Evolutionary conservation across 2,329 filamentous ascomycete species (phyloP).

Genomic region (Arthrocladium fulminans): DNA sequence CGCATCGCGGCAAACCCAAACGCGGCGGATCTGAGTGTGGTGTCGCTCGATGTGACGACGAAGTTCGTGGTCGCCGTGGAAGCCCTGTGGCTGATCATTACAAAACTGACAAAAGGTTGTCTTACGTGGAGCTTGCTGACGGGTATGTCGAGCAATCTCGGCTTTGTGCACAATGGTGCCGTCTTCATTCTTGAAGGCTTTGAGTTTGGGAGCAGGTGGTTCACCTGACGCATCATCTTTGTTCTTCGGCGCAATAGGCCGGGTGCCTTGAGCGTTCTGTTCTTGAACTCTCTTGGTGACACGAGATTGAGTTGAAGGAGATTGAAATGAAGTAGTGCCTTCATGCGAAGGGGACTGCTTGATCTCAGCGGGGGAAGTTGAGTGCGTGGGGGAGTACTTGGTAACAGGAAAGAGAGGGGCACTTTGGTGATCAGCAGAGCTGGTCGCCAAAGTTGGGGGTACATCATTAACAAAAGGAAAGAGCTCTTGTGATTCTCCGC

Average conservation of each 20-base stretch:
- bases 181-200: conserved; percentile 44
- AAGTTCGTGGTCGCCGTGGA: conserved; percentile 78
- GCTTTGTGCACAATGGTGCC: conserved; percentile 48
- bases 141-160: conserved; percentile 46
- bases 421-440: conserved; percentile 23
- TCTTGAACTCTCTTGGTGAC: conserved; percentile 21
- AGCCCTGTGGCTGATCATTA: conserved; percentile 64
- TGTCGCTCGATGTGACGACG: conserved; percentile 58
- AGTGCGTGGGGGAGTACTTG: conserved; percentile 26
- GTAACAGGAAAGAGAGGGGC: conserved; percentile 29
- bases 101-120: conserved; percentile 58
- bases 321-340: conserved; percentile 37
- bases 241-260: conserved; percentile 14
- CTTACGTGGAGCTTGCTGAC: conserved; percentile 55
- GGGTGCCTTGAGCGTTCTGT: conserved; percentile 8
- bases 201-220: conserved; percentile 39
- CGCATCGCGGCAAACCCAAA: conserved; percentile 56
- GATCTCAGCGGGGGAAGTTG: conserved; percentile 40
- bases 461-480: conserved; percentile 18
- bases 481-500: conserved; percentile 8
- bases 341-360: conserved; percentile 41
- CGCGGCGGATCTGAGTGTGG: conserved; percentile 53
- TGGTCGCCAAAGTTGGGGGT: conserved; percentile 13
- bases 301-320: conserved; percentile 28
- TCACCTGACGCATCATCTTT: conserved; percentile 15